A percentile compares a stretch with the other conserved stretches of the same genome.
These are phyloP conservation scores for Phytomonas francai DNA, from an alignment of 208 protist species.

Conservation along the genomic window DNA sequence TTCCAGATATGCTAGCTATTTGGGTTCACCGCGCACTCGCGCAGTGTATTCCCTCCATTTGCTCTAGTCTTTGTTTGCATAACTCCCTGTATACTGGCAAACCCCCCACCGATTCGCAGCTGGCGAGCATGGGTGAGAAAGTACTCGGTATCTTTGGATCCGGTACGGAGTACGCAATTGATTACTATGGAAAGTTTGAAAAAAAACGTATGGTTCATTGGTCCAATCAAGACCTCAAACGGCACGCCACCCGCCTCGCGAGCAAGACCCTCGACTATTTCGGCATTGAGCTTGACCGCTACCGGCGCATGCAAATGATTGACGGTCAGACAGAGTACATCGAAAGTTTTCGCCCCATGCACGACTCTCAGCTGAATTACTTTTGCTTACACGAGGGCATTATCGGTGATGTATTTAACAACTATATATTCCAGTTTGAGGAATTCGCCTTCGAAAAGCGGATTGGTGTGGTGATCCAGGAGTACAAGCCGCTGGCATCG, in stretches of 20 bases:
- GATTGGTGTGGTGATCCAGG: conserved; percentile 13
- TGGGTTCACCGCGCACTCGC: conserved; percentile 85
- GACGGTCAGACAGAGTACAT: conserved; percentile 82
- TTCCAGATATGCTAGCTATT: conserved; percentile 69
- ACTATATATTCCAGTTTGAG: conserved; percentile 85
- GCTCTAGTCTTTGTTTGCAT: conserved; percentile 77
- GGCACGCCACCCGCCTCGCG: conserved; percentile 63
- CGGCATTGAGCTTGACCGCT: conserved; percentile 79
- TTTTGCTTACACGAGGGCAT: conserved; percentile 83
- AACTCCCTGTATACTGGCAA: conserved; percentile 86
- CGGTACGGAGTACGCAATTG: conserved; percentile 74
- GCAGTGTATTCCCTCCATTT: conserved; percentile 82
- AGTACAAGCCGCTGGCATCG: conserved; percentile 63
- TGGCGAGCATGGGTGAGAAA: conserved; percentile 79
- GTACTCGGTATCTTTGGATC: conserved; percentile 85
- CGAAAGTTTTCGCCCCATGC: conserved; percentile 58
- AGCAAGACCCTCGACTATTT: conserved; percentile 84
- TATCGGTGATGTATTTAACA: conserved; percentile 71
- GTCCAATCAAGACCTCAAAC: conserved; percentile 86
- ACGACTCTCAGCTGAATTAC: conserved; percentile 84
- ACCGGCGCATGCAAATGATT: conserved; percentile 83
- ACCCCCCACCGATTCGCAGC: conserved; percentile 72
- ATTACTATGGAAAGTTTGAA: conserved; percentile 75
- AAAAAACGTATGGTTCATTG: conserved; percentile 82
- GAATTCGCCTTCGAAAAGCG: conserved; percentile 84